Evolutionary conservation across 805 yeast species (phyloP), one percentile per base, ranked within the genome.

Genomic region (Wickerhamiella sorbophila): DNA sequence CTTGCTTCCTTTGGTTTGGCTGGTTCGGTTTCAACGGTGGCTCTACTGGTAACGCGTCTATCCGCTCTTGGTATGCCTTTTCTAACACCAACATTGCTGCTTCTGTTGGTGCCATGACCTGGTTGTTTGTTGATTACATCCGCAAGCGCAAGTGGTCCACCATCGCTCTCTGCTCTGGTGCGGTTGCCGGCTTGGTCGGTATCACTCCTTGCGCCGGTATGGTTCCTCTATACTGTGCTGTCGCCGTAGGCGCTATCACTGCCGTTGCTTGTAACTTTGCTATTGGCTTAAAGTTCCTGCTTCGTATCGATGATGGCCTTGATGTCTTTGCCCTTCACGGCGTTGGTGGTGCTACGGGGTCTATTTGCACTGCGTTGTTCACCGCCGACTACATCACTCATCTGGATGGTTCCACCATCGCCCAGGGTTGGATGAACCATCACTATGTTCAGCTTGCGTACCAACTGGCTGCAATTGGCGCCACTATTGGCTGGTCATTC

Each of bases 1-100:
- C 96, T 17, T 79, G 84, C 10, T 82, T 91, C 68, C 72, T 91
- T 53, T 88, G 96, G 95, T 86, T 91, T 55, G 98, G 97, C 31
- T 91, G 98, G 98, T 86, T 86, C 57, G 96, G 95, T 33, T 91
- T 91, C 76, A 91, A 91, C 72, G 96, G 95, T 63, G 97, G 97
- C 55, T 85, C 95, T 38, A 82, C 96, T 39, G 96, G 95, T 62
- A 80, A 85, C 58, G 83, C 95, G 31, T 65, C 88, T 48, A 77
- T 91, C 60, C 79, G 96, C 66, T 87, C 95, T 44, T 84, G 85
- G 81, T 86, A 86, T 69, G 95, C 96, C 31, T 74, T 81, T 59
- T 79, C 81, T 57, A 86, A 84, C 72, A 88, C 97, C 56, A 85
- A 88, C 65, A 60, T 88, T 53, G 95, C 97, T 40, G 97, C 97